phyloP scores from a whole-genome alignment of 345 rosid species.

The Hypericum androsaemum region DNA sequence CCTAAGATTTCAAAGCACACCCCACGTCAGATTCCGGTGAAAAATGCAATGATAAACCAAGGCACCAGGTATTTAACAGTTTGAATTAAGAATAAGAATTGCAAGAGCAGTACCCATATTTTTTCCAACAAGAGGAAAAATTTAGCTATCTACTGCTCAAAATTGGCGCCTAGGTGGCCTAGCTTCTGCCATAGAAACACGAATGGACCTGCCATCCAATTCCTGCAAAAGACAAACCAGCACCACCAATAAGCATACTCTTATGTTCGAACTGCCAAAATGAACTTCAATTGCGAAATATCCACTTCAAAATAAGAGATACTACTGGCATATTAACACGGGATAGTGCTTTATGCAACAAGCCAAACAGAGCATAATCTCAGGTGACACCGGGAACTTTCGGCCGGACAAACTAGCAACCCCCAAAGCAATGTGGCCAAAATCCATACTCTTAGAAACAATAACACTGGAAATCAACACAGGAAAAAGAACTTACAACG shows the following conservation, averaged over 20 bases:
- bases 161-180: constrained; percentile 74
- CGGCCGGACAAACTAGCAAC: neutral
- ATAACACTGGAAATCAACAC: neutral
- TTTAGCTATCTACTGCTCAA: constrained; percentile 28
- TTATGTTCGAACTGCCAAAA: neutral
- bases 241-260: neutral
- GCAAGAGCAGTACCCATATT: constrained; percentile 15
- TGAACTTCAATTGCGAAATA: neutral
- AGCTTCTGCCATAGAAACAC: constrained; percentile 79
- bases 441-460: neutral
- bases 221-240: constrained; percentile 39
- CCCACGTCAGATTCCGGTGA: too few relatives aligned
- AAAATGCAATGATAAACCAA: too few relatives aligned
- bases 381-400: too few relatives aligned
- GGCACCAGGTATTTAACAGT: neutral
- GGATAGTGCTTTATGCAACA: too few relatives aligned
- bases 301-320: neutral
- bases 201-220: constrained; percentile 75
- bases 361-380: too few relatives aligned
- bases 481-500: constrained; percentile 43
- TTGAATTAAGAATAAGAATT: neutral
- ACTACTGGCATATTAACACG: too few relatives aligned
- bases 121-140: constrained; percentile 1
- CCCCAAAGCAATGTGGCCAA: neutral
- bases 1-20: too few relatives aligned